phyloP scores from a whole-genome alignment of 2,329 filamentous ascomycete genomes.

The Phyllosticta citribraziliensis region DNA sequence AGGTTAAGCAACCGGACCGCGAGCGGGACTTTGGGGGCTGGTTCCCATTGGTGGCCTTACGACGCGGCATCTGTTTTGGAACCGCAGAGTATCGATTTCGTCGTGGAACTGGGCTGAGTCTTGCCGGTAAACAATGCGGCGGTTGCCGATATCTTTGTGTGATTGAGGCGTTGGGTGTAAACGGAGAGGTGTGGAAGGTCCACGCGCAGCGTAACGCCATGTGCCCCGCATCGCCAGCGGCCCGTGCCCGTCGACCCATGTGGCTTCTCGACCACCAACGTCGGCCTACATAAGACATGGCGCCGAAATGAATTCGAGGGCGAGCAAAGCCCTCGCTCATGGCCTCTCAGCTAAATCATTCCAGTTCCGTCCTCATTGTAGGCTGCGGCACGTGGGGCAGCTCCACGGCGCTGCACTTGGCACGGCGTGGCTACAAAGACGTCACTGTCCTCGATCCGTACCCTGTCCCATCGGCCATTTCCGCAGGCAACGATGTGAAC shows the following conservation, averaged over 20 bases:
- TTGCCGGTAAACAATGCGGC: background rate
- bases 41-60: constrained; percentile 11
- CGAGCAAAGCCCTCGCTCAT: background rate
- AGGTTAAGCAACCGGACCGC: constrained; percentile 32
- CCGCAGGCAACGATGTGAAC: constrained; percentile 43
- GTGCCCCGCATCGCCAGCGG: background rate
- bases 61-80: constrained; percentile 13
- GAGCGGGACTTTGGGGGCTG: constrained; percentile 19
- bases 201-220: constrained; percentile 1
- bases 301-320: background rate
- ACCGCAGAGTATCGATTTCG: background rate
- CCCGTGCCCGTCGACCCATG: background rate
- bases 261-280: background rate
- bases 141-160: background rate
- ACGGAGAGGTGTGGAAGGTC: constrained; percentile 7
- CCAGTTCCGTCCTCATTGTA: constrained; percentile 30
- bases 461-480: constrained; percentile 36
- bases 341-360: background rate
- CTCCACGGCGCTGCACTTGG: constrained; percentile 43
- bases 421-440: constrained; percentile 39
- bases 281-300: background rate
- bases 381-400: constrained; percentile 44
- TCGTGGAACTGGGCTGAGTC: background rate
- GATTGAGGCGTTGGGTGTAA: background rate
- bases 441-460: constrained; percentile 41